Conservation (phyloP, 2,329 filamentous ascomycete species). For the Penicillium sp. region DNA sequence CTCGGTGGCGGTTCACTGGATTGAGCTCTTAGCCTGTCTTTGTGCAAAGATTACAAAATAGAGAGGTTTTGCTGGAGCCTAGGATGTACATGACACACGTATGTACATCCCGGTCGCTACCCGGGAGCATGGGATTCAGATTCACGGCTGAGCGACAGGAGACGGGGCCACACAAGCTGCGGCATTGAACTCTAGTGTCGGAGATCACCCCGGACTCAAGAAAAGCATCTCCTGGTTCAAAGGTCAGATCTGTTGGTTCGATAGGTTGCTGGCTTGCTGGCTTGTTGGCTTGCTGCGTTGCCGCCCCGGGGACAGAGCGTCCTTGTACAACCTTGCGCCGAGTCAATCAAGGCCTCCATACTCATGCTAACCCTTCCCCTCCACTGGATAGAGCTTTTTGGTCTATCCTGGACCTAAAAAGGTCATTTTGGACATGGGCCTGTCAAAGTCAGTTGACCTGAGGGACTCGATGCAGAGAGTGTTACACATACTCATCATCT, state of each 20-base stretch:
- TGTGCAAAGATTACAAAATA: background rate
- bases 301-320: background rate
- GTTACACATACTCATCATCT: constrained; percentile 10
- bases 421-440: background rate
- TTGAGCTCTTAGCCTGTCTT: background rate
- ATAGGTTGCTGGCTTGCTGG: background rate
- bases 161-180: background rate
- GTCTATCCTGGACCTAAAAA: background rate
- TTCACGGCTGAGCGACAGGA: background rate
- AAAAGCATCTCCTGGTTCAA: background rate
- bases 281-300: background rate
- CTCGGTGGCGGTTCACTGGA: background rate
- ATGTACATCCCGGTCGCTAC: background rate
- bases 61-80: background rate
- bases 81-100: background rate
- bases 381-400: background rate
- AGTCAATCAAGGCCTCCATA: background rate
- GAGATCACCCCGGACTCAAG: background rate
- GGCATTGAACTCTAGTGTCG: background rate
- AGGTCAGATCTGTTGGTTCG: background rate
- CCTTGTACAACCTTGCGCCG: background rate
- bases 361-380: background rate
- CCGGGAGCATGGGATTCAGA: background rate
- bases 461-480: background rate
- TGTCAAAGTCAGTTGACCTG: background rate